phyloP scores from a whole-genome alignment of 2,329 filamentous ascomycete species.

The Aureobasidium lini region DNA sequence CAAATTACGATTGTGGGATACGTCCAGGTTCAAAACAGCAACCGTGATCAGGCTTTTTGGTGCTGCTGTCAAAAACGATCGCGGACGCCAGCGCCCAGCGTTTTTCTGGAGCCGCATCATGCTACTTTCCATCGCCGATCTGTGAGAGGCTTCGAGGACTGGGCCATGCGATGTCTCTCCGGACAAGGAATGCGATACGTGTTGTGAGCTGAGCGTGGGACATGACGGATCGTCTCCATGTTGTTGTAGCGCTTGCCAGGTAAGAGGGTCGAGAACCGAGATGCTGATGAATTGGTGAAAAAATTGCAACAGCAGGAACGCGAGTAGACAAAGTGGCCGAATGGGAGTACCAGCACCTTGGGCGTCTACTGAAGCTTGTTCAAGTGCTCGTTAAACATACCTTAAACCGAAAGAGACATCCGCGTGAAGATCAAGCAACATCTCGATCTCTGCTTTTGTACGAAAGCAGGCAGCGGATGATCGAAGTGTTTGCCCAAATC shows the following conservation, averaged over 20 bases:
- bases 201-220: too few relatives aligned
- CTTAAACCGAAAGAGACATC: background rate
- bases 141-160: too few relatives aligned
- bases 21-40: too few relatives aligned
- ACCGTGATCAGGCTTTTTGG: background rate
- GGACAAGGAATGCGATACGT: too few relatives aligned
- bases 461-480: too few relatives aligned
- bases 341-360: background rate
- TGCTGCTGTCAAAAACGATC: slow-evolving; percentile 2
- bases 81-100: background rate
- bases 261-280: background rate
- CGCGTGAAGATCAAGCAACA: background rate
- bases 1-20: too few relatives aligned
- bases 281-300: background rate
- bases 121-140: background rate
- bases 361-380: background rate
- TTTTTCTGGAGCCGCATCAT: background rate
- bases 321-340: background rate
- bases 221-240: too few relatives aligned
- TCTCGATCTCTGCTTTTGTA: too few relatives aligned
- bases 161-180: too few relatives aligned
- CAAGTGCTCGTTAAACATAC: background rate
- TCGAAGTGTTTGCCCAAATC: too few relatives aligned
- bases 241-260: too few relatives aligned
- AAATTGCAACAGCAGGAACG: background rate